Evolutionary conservation across 345 rosid genomes (phyloP).

Genomic region (Zanthoxylum bungeanum): DNA sequence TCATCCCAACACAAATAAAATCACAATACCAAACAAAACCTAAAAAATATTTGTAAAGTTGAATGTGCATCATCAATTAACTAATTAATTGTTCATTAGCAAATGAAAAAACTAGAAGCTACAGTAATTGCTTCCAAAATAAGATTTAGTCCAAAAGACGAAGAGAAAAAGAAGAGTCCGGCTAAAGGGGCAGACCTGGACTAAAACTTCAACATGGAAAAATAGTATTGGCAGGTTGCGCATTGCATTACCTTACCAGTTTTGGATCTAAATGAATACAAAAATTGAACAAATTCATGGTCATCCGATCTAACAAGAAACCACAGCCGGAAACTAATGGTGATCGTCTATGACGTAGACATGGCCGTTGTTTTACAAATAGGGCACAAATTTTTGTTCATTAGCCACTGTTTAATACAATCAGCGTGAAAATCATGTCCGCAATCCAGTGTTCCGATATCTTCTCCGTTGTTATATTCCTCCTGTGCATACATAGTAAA

Average conservation of each 20-base stretch:
- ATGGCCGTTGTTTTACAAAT: slow-evolving; percentile 79
- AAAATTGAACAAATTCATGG: slow-evolving; percentile 4
- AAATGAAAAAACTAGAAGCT: slow-evolving; percentile 16
- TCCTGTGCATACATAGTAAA: slow-evolving; percentile 55
- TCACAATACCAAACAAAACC: too few species aligned
- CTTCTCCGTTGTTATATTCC: slow-evolving; percentile 62
- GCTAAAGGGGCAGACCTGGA: neutral
- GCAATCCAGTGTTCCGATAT: slow-evolving; percentile 68
- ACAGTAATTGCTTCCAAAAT: slow-evolving; percentile 14
- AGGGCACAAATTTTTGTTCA: slow-evolving; percentile 81
- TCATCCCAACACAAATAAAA: too few species aligned
- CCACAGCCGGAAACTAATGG: slow-evolving; percentile 12
- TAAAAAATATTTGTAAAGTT: too few species aligned
- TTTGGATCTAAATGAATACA: slow-evolving; percentile 11
- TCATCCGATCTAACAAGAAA: slow-evolving; percentile 6
- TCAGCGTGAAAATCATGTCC: slow-evolving; percentile 70
- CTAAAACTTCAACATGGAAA: slow-evolving; percentile 1
- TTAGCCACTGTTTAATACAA: slow-evolving; percentile 81
- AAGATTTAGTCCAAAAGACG: neutral
- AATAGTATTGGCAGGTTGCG: neutral
- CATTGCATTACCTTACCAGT: slow-evolving; percentile 14
- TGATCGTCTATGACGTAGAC: slow-evolving; percentile 31
- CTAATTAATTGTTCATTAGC: slow-evolving; percentile 15
- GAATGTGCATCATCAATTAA: neutral
- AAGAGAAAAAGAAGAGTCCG: neutral